These are phyloP conservation scores for Penicillium sp. DNA, from an alignment of 2,329 filamentous ascomycete species.

Conservation along the genomic window DNA sequence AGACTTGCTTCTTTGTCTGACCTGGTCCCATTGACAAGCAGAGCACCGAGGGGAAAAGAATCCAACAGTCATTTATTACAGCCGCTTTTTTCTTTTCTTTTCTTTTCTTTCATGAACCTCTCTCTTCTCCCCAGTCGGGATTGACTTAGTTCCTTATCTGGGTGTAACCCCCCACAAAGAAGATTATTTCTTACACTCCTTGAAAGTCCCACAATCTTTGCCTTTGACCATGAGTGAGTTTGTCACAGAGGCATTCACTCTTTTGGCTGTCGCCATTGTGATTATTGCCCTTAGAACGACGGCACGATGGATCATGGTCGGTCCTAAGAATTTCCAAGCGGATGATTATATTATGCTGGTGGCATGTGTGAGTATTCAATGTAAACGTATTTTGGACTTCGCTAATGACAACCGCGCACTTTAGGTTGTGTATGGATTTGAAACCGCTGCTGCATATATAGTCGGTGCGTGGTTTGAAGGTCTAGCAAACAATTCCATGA, in stretches of 20 bases:
- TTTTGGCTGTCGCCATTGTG: constrained; percentile 52
- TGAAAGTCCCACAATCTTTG: background rate
- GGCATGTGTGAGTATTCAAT: constrained; percentile 46
- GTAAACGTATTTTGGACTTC: background rate
- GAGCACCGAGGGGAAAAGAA: background rate
- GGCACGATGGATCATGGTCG: constrained; percentile 50
- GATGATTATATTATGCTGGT: constrained; percentile 63
- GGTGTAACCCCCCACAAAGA: constrained; percentile 7
- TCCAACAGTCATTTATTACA: background rate
- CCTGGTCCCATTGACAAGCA: constrained; percentile 25
- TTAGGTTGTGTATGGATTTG: constrained; percentile 52
- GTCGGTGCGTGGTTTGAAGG: constrained; percentile 52
- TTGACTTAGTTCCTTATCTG: constrained; percentile 17
- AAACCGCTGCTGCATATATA: constrained; percentile 52
- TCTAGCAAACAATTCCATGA: constrained; percentile 60
- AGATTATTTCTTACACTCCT: background rate
- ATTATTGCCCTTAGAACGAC: constrained; percentile 54
- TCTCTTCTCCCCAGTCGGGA: background rate
- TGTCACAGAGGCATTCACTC: constrained; percentile 50
- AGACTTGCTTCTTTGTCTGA: constrained; percentile 21
- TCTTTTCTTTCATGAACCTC: background rate
- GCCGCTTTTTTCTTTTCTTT: constrained; percentile 1
- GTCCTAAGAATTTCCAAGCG: constrained; percentile 51
- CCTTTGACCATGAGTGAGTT: constrained; percentile 31
- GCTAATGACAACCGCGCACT: background rate